Evolutionary conservation across 495 filamentous ascomycete genomes (phyloP), one percentile per base, ranked within the genome.

Genomic region (Xylaria venustula): DNA sequence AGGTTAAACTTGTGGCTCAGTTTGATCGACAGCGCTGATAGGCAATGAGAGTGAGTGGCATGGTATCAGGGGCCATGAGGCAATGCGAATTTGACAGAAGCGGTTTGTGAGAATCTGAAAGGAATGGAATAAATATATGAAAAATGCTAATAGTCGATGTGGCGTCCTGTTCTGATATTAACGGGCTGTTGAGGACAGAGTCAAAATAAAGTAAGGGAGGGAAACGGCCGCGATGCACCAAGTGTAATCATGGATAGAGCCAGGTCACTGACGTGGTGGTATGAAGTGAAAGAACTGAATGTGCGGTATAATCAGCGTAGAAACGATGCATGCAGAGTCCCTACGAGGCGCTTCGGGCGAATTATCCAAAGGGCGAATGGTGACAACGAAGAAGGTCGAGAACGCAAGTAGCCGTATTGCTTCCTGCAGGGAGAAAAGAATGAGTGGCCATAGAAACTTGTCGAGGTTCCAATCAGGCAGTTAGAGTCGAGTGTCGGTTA

Each of bases 381-480:
- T 28, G 30, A 28, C 19, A 40, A 47, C 3, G 12, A 46, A 40
- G 30, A n/a, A 48, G 45, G 34, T 48, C 19, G 22, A 47, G 30
- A 48, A 61, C 42, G 58, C 58, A 54, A 26, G 49, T 54, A 36
- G 49, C 58, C 58, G 58, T 61, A 14, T 49, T 61, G 50, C 25
- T 48, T 45, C 41, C 50, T 53, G 57, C 57, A 42, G 20, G 45
- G 34, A 52, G 47, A 48, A 60, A 60, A 25, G 36, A 12, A 46
- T 5, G 30, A 34, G 30, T 34, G 30, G 30, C 30, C 11, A 11
- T 34, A 34, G 30, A 34, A 34, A 11, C 5, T 11, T 34, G n/a
- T n/a, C n/a, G n/a, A n/a, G n/a, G n/a, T n/a, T n/a, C n/a, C n/a
- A n/a, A n/a, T n/a, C n/a, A n/a, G n/a, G n/a, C n/a, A n/a, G n/a